Evolutionary conservation across 306 rosid species (phyloP), one percentile per base, ranked within the genome.

Genomic region (Cicer cuneatum): DNA sequence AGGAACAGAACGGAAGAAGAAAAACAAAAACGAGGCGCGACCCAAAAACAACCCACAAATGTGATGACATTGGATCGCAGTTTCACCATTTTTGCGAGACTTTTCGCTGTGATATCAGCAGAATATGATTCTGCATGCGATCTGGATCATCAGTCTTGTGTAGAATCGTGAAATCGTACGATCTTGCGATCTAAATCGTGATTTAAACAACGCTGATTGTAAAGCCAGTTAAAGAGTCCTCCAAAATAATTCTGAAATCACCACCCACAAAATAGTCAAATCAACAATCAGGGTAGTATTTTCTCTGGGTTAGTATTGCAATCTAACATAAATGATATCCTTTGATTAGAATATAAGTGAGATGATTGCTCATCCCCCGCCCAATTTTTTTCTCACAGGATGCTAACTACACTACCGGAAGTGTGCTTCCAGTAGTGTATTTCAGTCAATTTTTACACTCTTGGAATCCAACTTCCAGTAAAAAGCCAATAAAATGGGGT

Each of bases 251-350:
- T 37, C 56, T 52, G 52, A 21, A 63, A 80, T 40, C 37, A 47
- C 58, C 48, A 46, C 64, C 75, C 48, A 16, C 53, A 46, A 66
- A 74, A 52, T 24, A 74, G 45, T 56, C 24, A 15, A 49, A 41
- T 15, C 72, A 68, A 40, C 45, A 69, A 68, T 45, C 2, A 61
- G 68, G 69, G 11, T 33, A 16, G 71, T 69, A 59, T 48, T 60
- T 66, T 35, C 42, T 15, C 13, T 10, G 56, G 73, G 47, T 35
- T 45, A n/a, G 14, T 8, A 70, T 48, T 68, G 13, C 15, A 35
- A 77, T 40, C 45, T 37, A 69, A 39, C 56, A 71, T n/a, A 71
- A 61, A 78, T 48, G 24, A 48, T 16, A 21, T 70, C 18, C n/a
- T n/a, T n/a, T n/a, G n/a, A 41, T 52, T 61, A 61, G 58, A 67